Conservation (phyloP, 2,329 filamentous ascomycete genomes). For the Apiospora arundinis region DNA sequence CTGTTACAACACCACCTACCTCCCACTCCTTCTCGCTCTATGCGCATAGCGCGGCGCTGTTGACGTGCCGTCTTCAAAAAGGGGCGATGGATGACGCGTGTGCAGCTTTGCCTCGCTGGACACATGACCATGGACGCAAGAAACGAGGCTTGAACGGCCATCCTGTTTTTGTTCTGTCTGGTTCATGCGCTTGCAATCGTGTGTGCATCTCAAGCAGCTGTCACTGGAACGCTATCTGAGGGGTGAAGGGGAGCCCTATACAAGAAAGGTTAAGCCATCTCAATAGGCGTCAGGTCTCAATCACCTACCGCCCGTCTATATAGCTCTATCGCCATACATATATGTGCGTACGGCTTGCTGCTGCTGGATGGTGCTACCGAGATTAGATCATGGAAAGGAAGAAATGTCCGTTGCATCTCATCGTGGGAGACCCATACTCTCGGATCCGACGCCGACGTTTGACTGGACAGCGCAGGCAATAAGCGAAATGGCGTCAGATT, state of each 20-base stretch:
- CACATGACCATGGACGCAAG: background rate
- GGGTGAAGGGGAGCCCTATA: background rate
- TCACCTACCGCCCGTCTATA: background rate
- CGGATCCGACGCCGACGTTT: background rate
- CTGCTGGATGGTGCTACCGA: background rate
- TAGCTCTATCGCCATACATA: background rate
- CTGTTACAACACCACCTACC: background rate
- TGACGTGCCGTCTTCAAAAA: background rate
- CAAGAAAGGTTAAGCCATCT: background rate
- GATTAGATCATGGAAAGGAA: background rate
- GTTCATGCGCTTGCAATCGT: background rate
- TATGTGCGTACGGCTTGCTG: background rate
- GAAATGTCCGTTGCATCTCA: background rate
- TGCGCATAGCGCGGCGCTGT: background rate
- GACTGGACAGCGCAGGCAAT: background rate
- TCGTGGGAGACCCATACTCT: constrained; percentile 1
- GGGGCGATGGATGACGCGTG: background rate
- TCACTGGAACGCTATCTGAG: background rate
- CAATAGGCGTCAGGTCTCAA: background rate
- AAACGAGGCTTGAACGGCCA: background rate
- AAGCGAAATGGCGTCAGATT: constrained; percentile 13
- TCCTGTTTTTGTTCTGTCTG: background rate
- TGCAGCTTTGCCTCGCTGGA: background rate
- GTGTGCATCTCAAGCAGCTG: background rate
- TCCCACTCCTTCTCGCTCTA: background rate